Evolutionary conservation across 495 filamentous ascomycete genomes (phyloP).

Genomic region (Talaromyces nanjingensis): DNA sequence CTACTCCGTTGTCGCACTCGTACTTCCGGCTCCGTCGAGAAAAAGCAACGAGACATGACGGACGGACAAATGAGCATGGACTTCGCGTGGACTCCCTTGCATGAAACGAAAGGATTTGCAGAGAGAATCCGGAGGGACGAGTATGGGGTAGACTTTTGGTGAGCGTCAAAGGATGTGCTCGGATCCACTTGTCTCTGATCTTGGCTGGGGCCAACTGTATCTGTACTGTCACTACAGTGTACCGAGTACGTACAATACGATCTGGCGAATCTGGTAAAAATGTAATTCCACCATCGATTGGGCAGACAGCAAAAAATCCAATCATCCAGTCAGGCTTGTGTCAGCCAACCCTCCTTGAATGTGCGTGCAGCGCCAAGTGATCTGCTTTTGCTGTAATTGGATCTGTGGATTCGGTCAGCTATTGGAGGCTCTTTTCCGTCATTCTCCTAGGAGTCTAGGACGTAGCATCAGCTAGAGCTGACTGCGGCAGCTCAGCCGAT

Average conservation of each 20-base stretch:
- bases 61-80: neutral
- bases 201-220: neutral
- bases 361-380: neutral
- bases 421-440: neutral
- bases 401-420: neutral
- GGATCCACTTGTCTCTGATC: neutral
- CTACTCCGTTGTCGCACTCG: neutral
- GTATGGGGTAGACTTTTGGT: slow-evolving; percentile 1
- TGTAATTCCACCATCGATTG: neutral
- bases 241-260: neutral
- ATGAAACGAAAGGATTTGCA: slow-evolving; percentile 5
- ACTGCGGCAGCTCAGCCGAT: neutral
- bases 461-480: neutral
- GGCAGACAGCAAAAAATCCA: neutral
- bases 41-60: neutral
- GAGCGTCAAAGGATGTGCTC: neutral
- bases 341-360: neutral
- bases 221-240: neutral
- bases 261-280: neutral
- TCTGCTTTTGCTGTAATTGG: neutral
- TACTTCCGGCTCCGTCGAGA: neutral
- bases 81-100: slow-evolving; percentile 6
- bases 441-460: neutral
- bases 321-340: too few relatives aligned
- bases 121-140: neutral